phyloP scores from a whole-genome alignment of 2,329 filamentous ascomycete species.

The Cercospora beticola region DNA sequence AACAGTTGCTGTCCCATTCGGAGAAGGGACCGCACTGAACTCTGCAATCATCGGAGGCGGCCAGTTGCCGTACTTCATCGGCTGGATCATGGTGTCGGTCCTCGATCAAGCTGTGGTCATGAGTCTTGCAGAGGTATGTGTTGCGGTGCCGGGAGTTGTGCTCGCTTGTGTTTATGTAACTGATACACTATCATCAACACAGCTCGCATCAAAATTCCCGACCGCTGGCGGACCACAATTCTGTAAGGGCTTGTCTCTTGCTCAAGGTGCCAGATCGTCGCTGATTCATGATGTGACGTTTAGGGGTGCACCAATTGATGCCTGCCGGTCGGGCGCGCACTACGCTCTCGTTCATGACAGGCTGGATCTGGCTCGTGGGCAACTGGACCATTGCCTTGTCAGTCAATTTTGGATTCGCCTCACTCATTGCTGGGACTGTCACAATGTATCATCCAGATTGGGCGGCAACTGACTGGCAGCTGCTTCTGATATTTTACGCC shows the following conservation, averaged over 20 bases:
- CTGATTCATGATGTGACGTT: background rate
- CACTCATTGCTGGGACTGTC: slow-evolving; percentile 50
- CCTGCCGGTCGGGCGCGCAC: background rate
- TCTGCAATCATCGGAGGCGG: slow-evolving; percentile 61
- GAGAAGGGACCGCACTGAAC: slow-evolving; percentile 56
- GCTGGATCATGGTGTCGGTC: slow-evolving; percentile 64
- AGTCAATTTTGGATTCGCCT: slow-evolving; percentile 69
- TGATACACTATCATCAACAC: background rate
- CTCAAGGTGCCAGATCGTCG: background rate
- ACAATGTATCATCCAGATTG: slow-evolving; percentile 57
- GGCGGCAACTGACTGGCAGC: slow-evolving; percentile 59
- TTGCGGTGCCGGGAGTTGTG: background rate
- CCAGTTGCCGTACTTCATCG: slow-evolving; percentile 69
- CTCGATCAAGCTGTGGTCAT: slow-evolving; percentile 70
- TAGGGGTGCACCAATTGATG: slow-evolving; percentile 1
- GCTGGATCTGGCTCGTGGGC: slow-evolving; percentile 72
- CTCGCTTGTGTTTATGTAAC: background rate
- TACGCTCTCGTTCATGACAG: slow-evolving; percentile 58
- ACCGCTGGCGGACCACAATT: slow-evolving; percentile 78
- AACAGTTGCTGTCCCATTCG: slow-evolving; percentile 46
- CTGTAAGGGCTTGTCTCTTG: slow-evolving; percentile 42
- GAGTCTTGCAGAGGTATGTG: slow-evolving; percentile 56
- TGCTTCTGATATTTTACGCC: slow-evolving; percentile 69
- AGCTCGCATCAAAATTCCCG: slow-evolving; percentile 72
- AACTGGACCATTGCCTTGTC: slow-evolving; percentile 77